Conservation (phyloP, 2,329 filamentous ascomycete species). For the Colletotrichum lupini region DNA sequence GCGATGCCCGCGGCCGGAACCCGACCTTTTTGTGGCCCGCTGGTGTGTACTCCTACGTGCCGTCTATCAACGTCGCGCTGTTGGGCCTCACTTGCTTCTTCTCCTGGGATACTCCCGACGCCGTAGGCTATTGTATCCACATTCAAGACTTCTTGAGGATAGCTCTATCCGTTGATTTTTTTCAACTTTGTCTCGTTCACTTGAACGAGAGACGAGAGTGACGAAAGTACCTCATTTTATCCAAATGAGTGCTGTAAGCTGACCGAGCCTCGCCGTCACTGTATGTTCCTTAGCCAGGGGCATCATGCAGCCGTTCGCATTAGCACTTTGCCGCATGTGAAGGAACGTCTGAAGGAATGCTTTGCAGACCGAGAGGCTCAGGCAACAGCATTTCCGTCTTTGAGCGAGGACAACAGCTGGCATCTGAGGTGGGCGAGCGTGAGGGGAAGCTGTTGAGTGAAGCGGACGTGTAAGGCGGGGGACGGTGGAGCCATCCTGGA, state of each 20-base stretch:
- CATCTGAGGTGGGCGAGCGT: slow-evolving; percentile 5
- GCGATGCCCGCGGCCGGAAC: neutral
- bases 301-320: neutral
- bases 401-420: slow-evolving; percentile 12
- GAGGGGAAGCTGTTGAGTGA: neutral
- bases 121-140: neutral
- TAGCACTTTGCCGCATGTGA: neutral
- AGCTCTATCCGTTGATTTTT: too few species aligned
- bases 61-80: neutral
- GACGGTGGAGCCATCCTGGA: neutral
- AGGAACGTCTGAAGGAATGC: neutral
- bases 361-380: neutral
- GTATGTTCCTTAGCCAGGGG: neutral
- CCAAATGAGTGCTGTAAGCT: neutral
- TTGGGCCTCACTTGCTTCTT: neutral
- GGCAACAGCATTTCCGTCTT: neutral
- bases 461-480: slow-evolving; percentile 11
- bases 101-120: neutral
- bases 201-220: neutral
- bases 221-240: neutral
- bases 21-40: neutral
- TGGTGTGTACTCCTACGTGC: neutral
- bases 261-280: neutral
- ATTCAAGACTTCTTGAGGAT: neutral
- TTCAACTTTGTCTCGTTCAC: neutral